phyloP scores from a whole-genome alignment of 345 rosid genomes.

The Lepidium sativum region DNA sequence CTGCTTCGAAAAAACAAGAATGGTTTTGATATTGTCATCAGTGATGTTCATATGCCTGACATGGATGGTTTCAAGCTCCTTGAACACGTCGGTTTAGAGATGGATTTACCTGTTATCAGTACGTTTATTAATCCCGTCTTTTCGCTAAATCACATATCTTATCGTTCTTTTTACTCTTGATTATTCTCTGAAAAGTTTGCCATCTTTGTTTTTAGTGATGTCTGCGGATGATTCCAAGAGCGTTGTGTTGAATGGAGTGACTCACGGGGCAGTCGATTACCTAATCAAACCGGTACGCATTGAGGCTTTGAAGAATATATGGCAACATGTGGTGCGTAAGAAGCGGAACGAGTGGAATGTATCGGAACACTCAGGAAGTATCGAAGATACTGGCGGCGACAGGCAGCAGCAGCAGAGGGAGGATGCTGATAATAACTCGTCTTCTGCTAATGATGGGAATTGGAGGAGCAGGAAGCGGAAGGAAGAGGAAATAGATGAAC shows the following conservation, averaged over 20 bases:
- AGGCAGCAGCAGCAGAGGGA: conserved; percentile 35
- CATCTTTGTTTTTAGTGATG: conserved; percentile 53
- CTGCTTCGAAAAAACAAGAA: conserved; percentile 40
- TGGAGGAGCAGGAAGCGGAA: conserved; percentile 47
- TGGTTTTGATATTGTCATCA: conserved; percentile 65
- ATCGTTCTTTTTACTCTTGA: background rate
- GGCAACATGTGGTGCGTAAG: conserved; percentile 72
- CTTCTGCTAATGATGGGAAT: conserved; percentile 51
- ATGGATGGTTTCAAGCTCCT: conserved; percentile 87
- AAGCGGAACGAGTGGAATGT: conserved; percentile 49
- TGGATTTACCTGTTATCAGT: conserved; percentile 92
- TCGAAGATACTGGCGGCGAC: conserved; percentile 41
- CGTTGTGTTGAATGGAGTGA: conserved; percentile 66
- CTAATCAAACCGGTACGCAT: conserved; percentile 65
- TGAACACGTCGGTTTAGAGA: conserved; percentile 53
- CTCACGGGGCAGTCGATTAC: conserved; percentile 80
- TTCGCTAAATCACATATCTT: background rate
- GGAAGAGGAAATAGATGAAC: conserved; percentile 53
- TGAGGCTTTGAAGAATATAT: conserved; percentile 70
- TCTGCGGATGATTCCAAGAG: conserved; percentile 69
- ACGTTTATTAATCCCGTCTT: conserved; percentile 10
- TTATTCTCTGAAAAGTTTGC: background rate
- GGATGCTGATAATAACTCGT: conserved; percentile 57
- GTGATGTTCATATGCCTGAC: conserved; percentile 86
- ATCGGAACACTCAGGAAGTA: conserved; percentile 51